Conservation (phyloP, 2,329 filamentous ascomycete genomes). For the Myriosclerotinia scirpicola region DNA sequence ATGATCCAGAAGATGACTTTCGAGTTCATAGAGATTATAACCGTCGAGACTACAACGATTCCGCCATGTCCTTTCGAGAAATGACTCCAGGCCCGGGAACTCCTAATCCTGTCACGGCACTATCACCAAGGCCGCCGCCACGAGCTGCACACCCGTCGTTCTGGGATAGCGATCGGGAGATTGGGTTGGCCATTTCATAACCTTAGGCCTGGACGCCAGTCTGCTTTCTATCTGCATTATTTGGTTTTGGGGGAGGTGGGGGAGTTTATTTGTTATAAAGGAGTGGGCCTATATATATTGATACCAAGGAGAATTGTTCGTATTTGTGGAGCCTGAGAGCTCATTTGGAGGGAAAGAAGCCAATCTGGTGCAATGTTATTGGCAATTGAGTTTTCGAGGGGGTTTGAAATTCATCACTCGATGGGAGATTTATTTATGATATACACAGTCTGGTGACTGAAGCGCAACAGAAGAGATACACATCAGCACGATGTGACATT, state of each 20-base stretch:
- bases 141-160: constrained; percentile 5
- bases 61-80: constrained; percentile 19
- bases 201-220: constrained; percentile 18
- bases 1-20: constrained; percentile 33
- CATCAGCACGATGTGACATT: not conserved
- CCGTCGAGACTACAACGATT: constrained; percentile 29
- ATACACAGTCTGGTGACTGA: constrained; percentile 12
- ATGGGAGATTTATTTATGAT: constrained; percentile 21
- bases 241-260: not conserved
- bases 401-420: constrained; percentile 31
- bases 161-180: constrained; percentile 20
- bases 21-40: constrained; percentile 25
- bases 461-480: constrained; percentile 1
- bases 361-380: not conserved
- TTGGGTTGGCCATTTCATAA: constrained; percentile 23
- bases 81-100: not conserved
- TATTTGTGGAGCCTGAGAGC: constrained; percentile 9
- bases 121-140: constrained; percentile 17
- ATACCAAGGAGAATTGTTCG: constrained; percentile 22
- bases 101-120: constrained; percentile 6
- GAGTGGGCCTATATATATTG: constrained; percentile 14
- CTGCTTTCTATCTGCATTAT: constrained; percentile 11
- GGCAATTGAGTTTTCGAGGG: not conserved
- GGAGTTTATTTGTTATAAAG: constrained; percentile 21
- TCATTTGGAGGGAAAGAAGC: not conserved